These are phyloP conservation scores for Oryza glaberrima DNA, from an alignment of 176 grass and related monocot genomes.

Conservation along the genomic window DNA sequence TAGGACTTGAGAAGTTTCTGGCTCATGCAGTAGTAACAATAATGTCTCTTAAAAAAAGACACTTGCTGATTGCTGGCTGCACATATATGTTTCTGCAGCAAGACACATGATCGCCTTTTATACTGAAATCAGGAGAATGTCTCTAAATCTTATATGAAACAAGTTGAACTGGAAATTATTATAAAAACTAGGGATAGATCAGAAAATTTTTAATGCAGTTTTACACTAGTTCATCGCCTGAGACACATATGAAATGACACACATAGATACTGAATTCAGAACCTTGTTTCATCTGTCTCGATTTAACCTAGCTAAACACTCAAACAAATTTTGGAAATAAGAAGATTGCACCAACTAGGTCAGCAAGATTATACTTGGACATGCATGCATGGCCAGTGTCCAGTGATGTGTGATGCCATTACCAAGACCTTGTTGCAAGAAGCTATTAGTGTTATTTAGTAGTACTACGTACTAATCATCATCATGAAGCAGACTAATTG, in stretches of 20 bases:
- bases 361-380: conserved; percentile 3
- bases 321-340: not conserved
- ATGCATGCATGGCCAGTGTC: not conserved
- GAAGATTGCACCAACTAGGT: conserved; percentile 10
- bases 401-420: not conserved
- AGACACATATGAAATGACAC: not conserved
- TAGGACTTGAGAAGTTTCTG: not conserved
- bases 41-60: not conserved
- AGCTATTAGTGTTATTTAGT: conserved; percentile 30
- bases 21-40: not conserved
- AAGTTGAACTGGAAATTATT: conserved; percentile 1
- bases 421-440: not conserved
- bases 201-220: conserved; percentile 27
- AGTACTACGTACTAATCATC: not conserved
- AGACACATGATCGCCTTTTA: not conserved
- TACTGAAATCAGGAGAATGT: not conserved
- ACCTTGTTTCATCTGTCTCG: not conserved
- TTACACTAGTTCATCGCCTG: not conserved
- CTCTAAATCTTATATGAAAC: conserved; percentile 8
- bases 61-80: not conserved
- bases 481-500: conserved; percentile 26
- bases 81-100: conserved; percentile 10
- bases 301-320: not conserved
- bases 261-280: not conserved
- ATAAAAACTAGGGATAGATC: not conserved